Percentiles rank a stretch among this genome's conserved stretches.
Evolutionary conservation across 2,329 filamentous ascomycete species (phyloP).

Genomic region (Ophiobolus disseminans): DNA sequence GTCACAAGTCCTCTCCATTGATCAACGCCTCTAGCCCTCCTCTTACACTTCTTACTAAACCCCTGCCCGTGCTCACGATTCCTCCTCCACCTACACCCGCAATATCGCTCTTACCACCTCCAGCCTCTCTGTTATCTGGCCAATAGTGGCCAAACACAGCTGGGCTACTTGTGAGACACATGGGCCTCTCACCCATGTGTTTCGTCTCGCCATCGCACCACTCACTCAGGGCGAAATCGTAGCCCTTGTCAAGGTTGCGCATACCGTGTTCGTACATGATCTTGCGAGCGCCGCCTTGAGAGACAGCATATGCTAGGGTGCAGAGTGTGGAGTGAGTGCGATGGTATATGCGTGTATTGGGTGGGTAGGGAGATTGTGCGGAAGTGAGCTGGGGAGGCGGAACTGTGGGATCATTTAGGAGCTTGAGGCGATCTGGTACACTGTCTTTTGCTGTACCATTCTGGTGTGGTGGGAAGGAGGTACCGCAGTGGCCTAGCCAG

Average conservation of each 20-base stretch:
- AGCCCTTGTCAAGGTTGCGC: conserved; percentile 32
- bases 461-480: conserved; percentile 25
- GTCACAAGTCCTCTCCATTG: no score
- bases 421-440: conserved; percentile 25
- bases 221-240: conserved; percentile 30
- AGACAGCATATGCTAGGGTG: conserved; percentile 35
- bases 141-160: conserved; percentile 32
- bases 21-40: conserved; percentile 11
- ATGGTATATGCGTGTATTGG: conserved; percentile 29
- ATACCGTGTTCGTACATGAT: conserved; percentile 38
- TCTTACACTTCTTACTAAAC: conserved; percentile 26
- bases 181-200: conserved; percentile 30
- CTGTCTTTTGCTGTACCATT: background rate
- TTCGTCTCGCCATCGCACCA: conserved; percentile 26
- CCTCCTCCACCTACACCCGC: conserved; percentile 27
- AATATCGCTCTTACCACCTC: conserved; percentile 29
- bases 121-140: conserved; percentile 6
- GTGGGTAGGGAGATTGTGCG: conserved; percentile 26
- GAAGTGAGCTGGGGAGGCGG: conserved; percentile 23
- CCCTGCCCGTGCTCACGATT: conserved; percentile 9
- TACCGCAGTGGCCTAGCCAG: conserved; percentile 51
- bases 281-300: conserved; percentile 34
- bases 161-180: conserved; percentile 37
- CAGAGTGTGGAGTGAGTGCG: conserved; percentile 28
- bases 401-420: conserved; percentile 28